Evolutionary conservation across 2,329 filamentous ascomycete genomes (phyloP).

Genomic region (Xylogone sp.): DNA sequence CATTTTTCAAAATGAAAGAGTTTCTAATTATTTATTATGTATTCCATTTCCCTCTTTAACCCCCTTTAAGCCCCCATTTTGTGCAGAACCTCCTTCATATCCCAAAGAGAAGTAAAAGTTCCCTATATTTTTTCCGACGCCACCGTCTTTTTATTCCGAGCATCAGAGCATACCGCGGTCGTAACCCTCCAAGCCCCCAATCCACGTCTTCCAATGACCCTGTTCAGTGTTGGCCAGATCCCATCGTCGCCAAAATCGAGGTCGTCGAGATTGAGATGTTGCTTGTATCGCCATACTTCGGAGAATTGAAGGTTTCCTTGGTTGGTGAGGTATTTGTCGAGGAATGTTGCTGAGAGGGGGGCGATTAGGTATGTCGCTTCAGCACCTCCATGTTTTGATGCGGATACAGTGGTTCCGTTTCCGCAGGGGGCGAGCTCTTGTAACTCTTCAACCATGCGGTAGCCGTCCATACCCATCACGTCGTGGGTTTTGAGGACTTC

Average conservation of each 20-base stretch:
- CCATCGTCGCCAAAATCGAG: slow-evolving; percentile 76
- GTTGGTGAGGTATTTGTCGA: slow-evolving; percentile 55
- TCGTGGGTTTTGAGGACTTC: slow-evolving; percentile 67
- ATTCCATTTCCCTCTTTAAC: no score
- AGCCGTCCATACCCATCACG: slow-evolving; percentile 67
- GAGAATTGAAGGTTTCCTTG: slow-evolving; percentile 55
- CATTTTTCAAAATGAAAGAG: no score
- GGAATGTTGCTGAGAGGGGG: slow-evolving; percentile 66
- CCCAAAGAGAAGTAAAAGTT: no score
- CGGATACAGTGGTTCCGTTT: slow-evolving; percentile 27
- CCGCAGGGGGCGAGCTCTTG: slow-evolving; percentile 57
- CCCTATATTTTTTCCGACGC: background rate
- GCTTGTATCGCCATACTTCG: slow-evolving; percentile 64
- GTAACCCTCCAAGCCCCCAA: slow-evolving; percentile 62
- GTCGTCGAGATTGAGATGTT: slow-evolving; percentile 75
- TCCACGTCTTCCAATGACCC: slow-evolving; percentile 63
- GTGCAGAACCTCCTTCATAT: no score
- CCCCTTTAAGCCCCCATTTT: no score
- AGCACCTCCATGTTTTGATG: slow-evolving; percentile 54
- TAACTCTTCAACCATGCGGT: slow-evolving; percentile 56
- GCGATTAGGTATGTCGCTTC: slow-evolving; percentile 69
- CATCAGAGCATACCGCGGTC: slow-evolving; percentile 22
- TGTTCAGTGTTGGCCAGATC: slow-evolving; percentile 64
- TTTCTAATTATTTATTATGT: no score
- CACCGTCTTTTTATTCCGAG: background rate